Conservation (phyloP, 176 grass and related monocot species). For the Cenchrus purpureus region DNA sequence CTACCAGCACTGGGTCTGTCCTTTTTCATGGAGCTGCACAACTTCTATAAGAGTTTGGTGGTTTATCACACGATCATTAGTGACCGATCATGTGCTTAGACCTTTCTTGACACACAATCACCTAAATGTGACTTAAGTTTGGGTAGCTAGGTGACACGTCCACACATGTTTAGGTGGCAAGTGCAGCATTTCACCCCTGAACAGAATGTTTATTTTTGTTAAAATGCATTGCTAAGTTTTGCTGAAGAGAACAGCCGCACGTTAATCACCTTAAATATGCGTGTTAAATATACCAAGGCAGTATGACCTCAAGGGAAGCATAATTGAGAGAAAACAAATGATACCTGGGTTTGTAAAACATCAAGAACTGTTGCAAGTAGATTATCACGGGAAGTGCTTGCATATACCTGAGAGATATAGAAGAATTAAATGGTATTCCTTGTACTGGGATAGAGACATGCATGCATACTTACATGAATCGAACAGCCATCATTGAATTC, state of each 20-base stretch:
- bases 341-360: slow-evolving; percentile 91
- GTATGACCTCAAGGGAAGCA: slow-evolving; percentile 27
- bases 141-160: background rate
- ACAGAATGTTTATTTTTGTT: background rate
- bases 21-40: background rate
- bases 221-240: slow-evolving; percentile 23
- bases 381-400: slow-evolving; percentile 96
- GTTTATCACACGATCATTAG: background rate
- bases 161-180: background rate
- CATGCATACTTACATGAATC: slow-evolving; percentile 84
- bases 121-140: background rate
- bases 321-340: slow-evolving; percentile 14
- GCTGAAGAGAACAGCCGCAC: background rate
- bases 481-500: slow-evolving; percentile 97
- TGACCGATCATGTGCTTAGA: background rate
- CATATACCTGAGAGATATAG: slow-evolving; percentile 77
- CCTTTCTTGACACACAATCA: background rate
- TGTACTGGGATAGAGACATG: slow-evolving; percentile 3
- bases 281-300: slow-evolving; percentile 27
- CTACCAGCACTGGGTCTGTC: no score
- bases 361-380: slow-evolving; percentile 90
- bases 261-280: slow-evolving; percentile 21
- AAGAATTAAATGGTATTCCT: slow-evolving; percentile 39
- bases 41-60: background rate
- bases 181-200: background rate